phyloP scores from a whole-genome alignment of 306 rosid genomes.

The Pyrus betulifolia region DNA sequence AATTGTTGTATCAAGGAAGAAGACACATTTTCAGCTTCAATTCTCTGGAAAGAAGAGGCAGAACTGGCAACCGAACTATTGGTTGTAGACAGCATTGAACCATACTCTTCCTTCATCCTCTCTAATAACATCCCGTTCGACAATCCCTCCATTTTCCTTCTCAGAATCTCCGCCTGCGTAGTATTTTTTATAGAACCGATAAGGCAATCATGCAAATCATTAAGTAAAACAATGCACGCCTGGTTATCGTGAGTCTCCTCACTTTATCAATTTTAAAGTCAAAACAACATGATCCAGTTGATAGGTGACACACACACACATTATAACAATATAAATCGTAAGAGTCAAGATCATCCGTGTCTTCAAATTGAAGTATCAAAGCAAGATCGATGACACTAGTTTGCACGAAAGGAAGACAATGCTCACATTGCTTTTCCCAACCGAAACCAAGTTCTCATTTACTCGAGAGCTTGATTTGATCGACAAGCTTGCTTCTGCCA shows the following conservation, averaged over 20 bases:
- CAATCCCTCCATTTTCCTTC: constrained; percentile 82
- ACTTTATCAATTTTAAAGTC: neutral
- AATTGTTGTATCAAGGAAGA: constrained; percentile 24
- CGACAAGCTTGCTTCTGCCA: constrained; percentile 53
- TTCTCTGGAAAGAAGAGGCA: constrained; percentile 51
- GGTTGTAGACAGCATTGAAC: constrained; percentile 63
- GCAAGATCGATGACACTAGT: neutral
- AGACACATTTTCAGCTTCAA: constrained; percentile 37
- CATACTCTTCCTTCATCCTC: constrained; percentile 86
- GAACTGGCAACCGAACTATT: constrained; percentile 47
- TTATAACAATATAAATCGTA: neutral
- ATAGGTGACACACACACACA: too few relatives aligned
- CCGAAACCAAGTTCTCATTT: constrained; percentile 38
- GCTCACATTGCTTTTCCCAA: constrained; percentile 65
- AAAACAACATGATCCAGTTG: too few relatives aligned
- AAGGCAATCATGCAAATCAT: neutral
- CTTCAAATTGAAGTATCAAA: neutral
- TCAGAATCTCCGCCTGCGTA: constrained; percentile 69
- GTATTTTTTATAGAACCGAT: neutral
- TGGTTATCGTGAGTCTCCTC: neutral
- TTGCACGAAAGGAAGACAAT: neutral
- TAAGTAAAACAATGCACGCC: neutral
- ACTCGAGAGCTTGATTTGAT: constrained; percentile 24
- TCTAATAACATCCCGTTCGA: constrained; percentile 69
- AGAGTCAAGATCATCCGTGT: neutral